Base-by-base conservation (phyloP, 192 early-diverging fungal species). In the Spinellus fusiger region DNA sequence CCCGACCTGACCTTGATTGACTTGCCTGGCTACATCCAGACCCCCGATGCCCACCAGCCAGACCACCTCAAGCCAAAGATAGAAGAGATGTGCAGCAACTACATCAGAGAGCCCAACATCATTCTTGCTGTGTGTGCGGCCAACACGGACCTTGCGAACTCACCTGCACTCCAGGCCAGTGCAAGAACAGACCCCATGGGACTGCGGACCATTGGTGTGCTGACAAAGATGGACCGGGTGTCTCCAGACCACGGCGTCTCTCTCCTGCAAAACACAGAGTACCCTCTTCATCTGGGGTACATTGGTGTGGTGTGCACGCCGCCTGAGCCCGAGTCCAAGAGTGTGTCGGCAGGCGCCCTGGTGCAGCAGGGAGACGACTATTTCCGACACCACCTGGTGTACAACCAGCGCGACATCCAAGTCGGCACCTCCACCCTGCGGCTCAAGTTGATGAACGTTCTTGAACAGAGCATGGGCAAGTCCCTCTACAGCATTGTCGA, bases 291-390 rank as follows among this genome's bases (percentile, higher is more conserved):
- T 49, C 75, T 97, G 13, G 93, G 93, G 9, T 97, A 96, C 66
- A 87, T 97, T 65, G 93, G 94, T 44, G 91, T 98, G 3, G 91
- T 96, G 7, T 93, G 91, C 75, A 90, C 87, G 67, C 77, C 84
- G 9, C 73, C 74, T 1, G 37, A 63, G 15, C 66, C 58, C 31
- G 54, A 25, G 8, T n/a, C 33, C 13, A 46, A 71, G 12, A 74
- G 71, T 28, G 78, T 76, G n/a, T 76, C 76, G 68, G 78, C 74
- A 12, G 5, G 83, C 80, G 3, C 80, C 5, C 64, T 84, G 12
- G 77, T 85, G 22, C 70, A 67, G 49, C 66, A 70, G n/a, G 81
- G 83, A 64, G 83, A 86, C 18, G 62, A 71, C 5, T 83, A 77
- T 32, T 85, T 86, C 61, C 46, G 80, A 32, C 77, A 71, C 15